Conservation (phyloP, 768 basidiomycete species). For the Hydnomerulius pinastri region DNA sequence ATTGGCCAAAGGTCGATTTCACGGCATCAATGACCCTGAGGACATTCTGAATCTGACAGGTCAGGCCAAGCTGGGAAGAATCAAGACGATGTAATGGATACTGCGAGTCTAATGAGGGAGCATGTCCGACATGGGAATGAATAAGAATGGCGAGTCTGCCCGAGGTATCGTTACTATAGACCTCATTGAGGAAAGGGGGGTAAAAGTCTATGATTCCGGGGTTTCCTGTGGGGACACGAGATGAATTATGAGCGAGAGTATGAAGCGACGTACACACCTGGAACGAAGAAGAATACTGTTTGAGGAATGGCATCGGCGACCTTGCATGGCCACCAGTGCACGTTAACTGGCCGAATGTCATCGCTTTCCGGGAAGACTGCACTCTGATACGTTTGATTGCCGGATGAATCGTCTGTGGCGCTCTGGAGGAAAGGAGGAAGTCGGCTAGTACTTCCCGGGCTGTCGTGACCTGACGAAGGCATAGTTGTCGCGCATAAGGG, state of each 20-base stretch:
- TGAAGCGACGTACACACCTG: constrained; percentile 34
- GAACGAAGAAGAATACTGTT: constrained; percentile 49
- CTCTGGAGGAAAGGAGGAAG: constrained; percentile 12
- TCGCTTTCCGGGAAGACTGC: constrained; percentile 10
- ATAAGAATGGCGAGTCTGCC: constrained; percentile 53
- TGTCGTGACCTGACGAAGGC: no score
- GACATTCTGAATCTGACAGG: constrained; percentile 54
- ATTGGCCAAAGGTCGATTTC: constrained; percentile 28
- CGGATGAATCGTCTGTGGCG: no score
- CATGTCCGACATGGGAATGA: constrained; percentile 67
- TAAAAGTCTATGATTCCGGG: constrained; percentile 72
- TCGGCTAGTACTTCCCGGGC: no score
- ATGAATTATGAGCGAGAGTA: not conserved
- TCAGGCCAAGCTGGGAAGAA: constrained; percentile 37
- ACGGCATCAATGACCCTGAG: constrained; percentile 55
- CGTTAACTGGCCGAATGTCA: constrained; percentile 43
- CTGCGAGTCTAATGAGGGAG: constrained; percentile 35
- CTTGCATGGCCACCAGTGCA: constrained; percentile 53
- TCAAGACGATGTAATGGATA: constrained; percentile 7
- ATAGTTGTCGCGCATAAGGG: no score
- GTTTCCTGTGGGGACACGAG: constrained; percentile 37
- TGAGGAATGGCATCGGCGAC: constrained; percentile 19
- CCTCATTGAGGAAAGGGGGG: constrained; percentile 55
- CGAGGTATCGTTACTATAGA: constrained; percentile 41
- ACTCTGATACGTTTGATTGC: constrained; percentile 2